These are phyloP conservation scores for Lophiostoma macrostomum DNA, from an alignment of 495 filamentous ascomycete genomes.

Conservation along the genomic window DNA sequence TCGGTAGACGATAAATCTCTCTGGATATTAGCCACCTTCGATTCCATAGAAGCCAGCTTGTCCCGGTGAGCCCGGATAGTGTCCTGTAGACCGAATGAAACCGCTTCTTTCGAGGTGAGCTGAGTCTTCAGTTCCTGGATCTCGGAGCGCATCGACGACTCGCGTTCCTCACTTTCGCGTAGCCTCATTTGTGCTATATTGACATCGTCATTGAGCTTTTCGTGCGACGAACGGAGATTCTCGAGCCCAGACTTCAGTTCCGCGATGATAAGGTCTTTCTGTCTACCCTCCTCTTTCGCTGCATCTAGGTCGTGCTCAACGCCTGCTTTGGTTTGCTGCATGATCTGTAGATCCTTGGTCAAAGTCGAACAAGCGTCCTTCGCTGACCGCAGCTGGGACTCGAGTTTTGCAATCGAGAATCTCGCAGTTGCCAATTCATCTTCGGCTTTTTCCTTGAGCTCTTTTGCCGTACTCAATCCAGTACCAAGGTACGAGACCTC, in stretches of 20 bases:
- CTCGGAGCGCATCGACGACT: background rate
- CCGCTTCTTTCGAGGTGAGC: no score
- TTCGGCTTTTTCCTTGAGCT: constrained; percentile 7
- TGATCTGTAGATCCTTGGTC: constrained; percentile 6
- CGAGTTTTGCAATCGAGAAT: constrained; percentile 1
- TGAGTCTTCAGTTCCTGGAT: no score
- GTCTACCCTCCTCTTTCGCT: constrained; percentile 8
- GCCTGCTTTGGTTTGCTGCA: background rate
- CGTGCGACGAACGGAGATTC: no score
- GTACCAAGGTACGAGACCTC: constrained; percentile 9
- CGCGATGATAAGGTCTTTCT: constrained; percentile 2
- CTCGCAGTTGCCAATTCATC: constrained; percentile 8
- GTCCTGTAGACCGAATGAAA: no score
- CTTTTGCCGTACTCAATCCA: constrained; percentile 8
- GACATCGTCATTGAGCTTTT: no score
- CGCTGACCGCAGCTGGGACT: constrained; percentile 2
- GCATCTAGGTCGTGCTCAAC: constrained; percentile 9
- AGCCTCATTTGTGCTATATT: no score
- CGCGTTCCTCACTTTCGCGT: no score
- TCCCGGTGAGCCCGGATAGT: no score
- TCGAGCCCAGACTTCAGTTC: constrained; percentile 19
- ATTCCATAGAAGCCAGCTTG: no score
- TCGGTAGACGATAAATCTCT: no score
- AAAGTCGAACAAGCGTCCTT: constrained; percentile 6
- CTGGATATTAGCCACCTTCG: no score